Evolutionary conservation across 495 filamentous ascomycete genomes (phyloP).

Genomic region (Neohortaea acidophila): DNA sequence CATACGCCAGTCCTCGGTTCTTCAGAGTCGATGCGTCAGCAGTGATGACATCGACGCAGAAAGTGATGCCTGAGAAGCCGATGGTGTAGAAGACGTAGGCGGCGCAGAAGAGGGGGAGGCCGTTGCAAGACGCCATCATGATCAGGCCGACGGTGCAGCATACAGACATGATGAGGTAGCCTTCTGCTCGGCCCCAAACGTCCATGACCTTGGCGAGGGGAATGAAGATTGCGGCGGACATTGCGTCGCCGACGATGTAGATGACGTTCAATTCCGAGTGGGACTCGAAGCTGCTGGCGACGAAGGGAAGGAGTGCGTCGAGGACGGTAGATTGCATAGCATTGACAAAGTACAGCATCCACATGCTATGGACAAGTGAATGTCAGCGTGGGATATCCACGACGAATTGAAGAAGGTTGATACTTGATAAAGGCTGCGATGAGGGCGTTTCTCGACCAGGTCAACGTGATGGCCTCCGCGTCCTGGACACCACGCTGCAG

Average conservation of each 20-base stretch:
- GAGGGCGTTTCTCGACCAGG: conserved; percentile 34
- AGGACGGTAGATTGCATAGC: conserved; percentile 32
- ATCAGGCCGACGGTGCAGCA: conserved; percentile 26
- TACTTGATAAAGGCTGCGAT: conserved; percentile 34
- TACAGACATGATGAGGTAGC: conserved; percentile 17
- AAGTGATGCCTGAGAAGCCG: conserved; percentile 25
- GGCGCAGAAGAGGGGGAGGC: conserved; percentile 33
- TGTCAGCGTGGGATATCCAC: not conserved
- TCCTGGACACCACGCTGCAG: conserved; percentile 27
- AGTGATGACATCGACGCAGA: conserved; percentile 28
- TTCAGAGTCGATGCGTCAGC: conserved; percentile 50
- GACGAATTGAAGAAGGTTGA: not conserved
- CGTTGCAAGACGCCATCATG: conserved; percentile 38
- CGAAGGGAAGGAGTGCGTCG: conserved; percentile 30
- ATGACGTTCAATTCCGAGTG: conserved; percentile 36
- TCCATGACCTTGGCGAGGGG: conserved; percentile 10
- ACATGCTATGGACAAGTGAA: conserved; percentile 23
- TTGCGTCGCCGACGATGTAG: conserved; percentile 3
- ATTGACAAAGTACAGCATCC: conserved; percentile 38
- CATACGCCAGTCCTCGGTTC: conserved; percentile 48
- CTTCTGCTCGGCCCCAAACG: conserved; percentile 10
- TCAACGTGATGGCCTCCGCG: conserved; percentile 33
- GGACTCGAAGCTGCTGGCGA: conserved; percentile 32
- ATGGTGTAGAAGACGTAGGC: conserved; percentile 24
- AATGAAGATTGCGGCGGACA: conserved; percentile 4